These are phyloP conservation scores for Orbilia javanica DNA, from an alignment of 2,329 filamentous ascomycete species.

Conservation along the genomic window DNA sequence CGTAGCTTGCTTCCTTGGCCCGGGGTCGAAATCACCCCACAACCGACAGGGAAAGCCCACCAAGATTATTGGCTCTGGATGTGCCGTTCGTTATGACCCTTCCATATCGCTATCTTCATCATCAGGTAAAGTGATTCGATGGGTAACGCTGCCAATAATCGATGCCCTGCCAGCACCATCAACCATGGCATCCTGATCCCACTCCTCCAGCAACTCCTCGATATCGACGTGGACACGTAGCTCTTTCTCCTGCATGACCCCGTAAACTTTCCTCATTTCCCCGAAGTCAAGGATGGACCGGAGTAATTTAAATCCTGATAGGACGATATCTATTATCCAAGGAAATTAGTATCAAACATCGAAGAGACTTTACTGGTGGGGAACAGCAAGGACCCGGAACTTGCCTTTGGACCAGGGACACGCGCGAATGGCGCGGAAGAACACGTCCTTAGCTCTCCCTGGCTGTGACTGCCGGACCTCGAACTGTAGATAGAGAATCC, in stretches of 20 bases:
- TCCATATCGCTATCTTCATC: constrained; percentile 53
- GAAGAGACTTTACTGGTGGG: constrained; percentile 3
- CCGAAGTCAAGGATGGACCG: constrained; percentile 65
- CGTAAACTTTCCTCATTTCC: constrained; percentile 70
- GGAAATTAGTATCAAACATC: constrained; percentile 30
- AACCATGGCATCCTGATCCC: constrained; percentile 55
- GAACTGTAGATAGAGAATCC: constrained; percentile 70
- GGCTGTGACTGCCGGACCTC: constrained; percentile 66
- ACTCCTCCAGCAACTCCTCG: constrained; percentile 66
- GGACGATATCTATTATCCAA: constrained; percentile 66
- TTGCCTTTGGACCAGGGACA: constrained; percentile 74
- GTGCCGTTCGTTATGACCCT: constrained; percentile 8
- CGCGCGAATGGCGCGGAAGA: constrained; percentile 70
- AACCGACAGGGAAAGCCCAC: neutral
- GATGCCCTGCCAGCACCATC: constrained; percentile 52
- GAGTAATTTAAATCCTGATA: constrained; percentile 70
- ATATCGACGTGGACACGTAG: constrained; percentile 72
- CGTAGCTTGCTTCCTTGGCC: constrained; percentile 4
- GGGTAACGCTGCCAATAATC: constrained; percentile 40
- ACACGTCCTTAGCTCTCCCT: constrained; percentile 68
- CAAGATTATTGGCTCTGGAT: constrained; percentile 3
- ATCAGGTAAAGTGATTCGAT: constrained; percentile 54
- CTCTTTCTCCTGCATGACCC: constrained; percentile 73
- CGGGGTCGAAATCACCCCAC: neutral
- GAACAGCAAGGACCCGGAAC: neutral